Percentiles rank a stretch among this genome's conserved stretches.
Conservation (phyloP, 2,329 filamentous ascomycete genomes). For the Scolecobasidium constrictum region DNA sequence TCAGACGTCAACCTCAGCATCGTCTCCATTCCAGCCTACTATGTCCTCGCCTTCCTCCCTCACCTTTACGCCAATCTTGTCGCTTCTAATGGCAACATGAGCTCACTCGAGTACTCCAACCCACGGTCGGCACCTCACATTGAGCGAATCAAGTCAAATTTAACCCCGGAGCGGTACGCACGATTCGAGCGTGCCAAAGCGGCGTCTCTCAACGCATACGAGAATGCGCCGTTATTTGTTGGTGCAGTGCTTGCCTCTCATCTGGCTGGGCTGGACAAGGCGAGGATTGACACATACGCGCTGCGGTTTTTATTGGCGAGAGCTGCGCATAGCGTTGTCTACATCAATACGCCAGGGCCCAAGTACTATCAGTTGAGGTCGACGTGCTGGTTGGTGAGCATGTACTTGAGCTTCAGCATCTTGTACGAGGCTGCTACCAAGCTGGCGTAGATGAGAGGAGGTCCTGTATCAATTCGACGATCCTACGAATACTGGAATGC, state of each 20-base stretch:
- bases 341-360: too few relatives aligned
- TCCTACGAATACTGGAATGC: too few relatives aligned
- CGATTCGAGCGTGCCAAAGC: slow-evolving; percentile 34
- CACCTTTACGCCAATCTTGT: slow-evolving; percentile 28
- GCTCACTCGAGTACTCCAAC: slow-evolving; percentile 31
- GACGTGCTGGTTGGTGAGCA: too few relatives aligned
- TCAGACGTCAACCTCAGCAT: slow-evolving; percentile 31
- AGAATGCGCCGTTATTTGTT: slow-evolving; percentile 35
- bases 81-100: slow-evolving; percentile 24
- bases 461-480: too few relatives aligned
- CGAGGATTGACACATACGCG: too few relatives aligned
- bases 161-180: slow-evolving; percentile 26
- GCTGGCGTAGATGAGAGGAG: too few relatives aligned
- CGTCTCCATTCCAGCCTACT: slow-evolving; percentile 34
- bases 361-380: too few relatives aligned
- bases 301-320: too few relatives aligned
- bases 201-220: slow-evolving; percentile 35
- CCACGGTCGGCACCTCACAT: slow-evolving; percentile 26
- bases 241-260: slow-evolving; percentile 32
- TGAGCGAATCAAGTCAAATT: slow-evolving; percentile 23
- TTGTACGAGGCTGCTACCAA: too few relatives aligned
- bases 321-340: too few relatives aligned
- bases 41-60: slow-evolving; percentile 29
- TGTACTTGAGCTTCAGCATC: too few relatives aligned
- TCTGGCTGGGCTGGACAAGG: slow-evolving; percentile 24